Evolutionary conservation across 164 flowering plant species (phyloP), one percentile per base, ranked within the genome.

Genomic region (Liriodendron chinense): DNA sequence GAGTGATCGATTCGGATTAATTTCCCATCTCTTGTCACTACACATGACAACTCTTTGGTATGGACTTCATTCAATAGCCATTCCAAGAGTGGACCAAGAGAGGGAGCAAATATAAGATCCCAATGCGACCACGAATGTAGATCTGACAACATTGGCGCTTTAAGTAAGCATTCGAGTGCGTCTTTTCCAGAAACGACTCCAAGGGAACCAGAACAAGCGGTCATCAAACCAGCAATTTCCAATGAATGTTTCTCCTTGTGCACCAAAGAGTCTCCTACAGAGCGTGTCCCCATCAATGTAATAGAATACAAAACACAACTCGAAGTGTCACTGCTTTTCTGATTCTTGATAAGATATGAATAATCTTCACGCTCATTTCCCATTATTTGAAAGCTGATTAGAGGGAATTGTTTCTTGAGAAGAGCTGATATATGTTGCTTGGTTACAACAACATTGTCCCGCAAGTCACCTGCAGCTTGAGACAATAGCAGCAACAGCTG

Each of bases 41-140:
- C 78, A 80, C 94, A 94, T 68, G 85, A 75, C 28, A 96, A 79
- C 61, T 91, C 92, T 77, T 86, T 87, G 24, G 69, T 80, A 73
- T 75, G 84, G 43, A 83, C 93, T 78, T 87, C 95, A 78, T 72
- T 86, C 77, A 86, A 73, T 82, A 96, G 80, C 95, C 97, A 96
- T 69, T 76, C 85, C 70, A 89, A 56, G 70, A 96, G 88, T 76
- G 99, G 89, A 67, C 98, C 99, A 72, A 96, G 89, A 2, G 91
- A 85, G 9, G 99, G 99, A 78, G 92, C 94, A 88, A 84, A 96
- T 67, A 83, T 26, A 70, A 81, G 68, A 78, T 94, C 98, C 99
- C 99, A 96, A 76, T 92, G 99, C 8, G 92, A 88, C 98, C 99
- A 96, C 21, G 79, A 75, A 43, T 70, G 84, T 34, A 96, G 72